These are phyloP conservation scores for Globisporangium iwayamae DNA, from an alignment of 352 stramenopile species.

Conservation along the genomic window DNA sequence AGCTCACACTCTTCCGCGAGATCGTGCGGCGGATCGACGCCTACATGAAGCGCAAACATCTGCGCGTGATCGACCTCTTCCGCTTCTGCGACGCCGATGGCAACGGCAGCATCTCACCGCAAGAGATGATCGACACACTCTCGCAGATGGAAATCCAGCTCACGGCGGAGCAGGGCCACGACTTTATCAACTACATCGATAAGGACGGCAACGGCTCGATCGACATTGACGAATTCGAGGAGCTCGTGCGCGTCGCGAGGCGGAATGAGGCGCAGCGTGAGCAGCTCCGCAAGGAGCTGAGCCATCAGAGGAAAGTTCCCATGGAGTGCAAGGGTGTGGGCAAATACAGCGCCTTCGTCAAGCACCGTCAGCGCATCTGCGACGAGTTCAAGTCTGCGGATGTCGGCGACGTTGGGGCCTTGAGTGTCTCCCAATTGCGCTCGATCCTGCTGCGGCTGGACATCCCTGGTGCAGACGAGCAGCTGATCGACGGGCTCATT, in stretches of 20 bases:
- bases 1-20: conserved; percentile 64
- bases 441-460: conserved; percentile 40
- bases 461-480: conserved; percentile 50
- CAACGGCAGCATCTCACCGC: conserved; percentile 71
- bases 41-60: conserved; percentile 82
- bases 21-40: conserved; percentile 78
- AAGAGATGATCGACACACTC: conserved; percentile 82
- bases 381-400: conserved; percentile 55
- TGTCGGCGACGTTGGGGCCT: conserved; percentile 28
- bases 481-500: conserved; percentile 43
- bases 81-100: conserved; percentile 81
- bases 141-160: conserved; percentile 85
- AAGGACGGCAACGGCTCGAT: conserved; percentile 83
- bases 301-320: conserved; percentile 26
- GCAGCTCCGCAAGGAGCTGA: conserved; percentile 65
- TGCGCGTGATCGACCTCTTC: conserved; percentile 83
- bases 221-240: conserved; percentile 84
- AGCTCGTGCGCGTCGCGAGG: conserved; percentile 67
- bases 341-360: conserved; percentile 41
- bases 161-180: conserved; percentile 50
- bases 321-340: conserved; percentile 31
- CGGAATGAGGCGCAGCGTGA: conserved; percentile 71
- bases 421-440: conserved; percentile 45
- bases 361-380: conserved; percentile 57
- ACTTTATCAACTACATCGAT: conserved; percentile 78